Base-by-base conservation (phyloP, 768 basidiomycete genomes). In the Xerocomellus intermedius region DNA sequence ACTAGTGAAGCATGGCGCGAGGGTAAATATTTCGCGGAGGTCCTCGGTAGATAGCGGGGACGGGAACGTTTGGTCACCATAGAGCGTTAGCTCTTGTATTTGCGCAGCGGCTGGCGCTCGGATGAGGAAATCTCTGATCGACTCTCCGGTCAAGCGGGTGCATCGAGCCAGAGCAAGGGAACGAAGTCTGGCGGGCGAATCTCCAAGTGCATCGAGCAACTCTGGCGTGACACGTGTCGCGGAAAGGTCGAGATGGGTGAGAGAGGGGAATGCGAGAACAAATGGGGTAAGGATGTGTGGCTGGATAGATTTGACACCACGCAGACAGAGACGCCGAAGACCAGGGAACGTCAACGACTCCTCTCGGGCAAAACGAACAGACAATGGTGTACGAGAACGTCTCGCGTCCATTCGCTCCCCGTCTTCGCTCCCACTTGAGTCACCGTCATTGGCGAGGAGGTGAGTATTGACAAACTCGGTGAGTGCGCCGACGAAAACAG, bases 191-290 rank as follows among this genome's bases (percentile, higher is more conserved):
- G 92, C 73, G 28, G 86, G 85, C 4, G 89, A 88, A 26, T 78
- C 72, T 1, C 83, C 83, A 14, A 98, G 77, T 0, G 80, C 73
- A 28, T 77, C 71, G 9, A 98, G 83, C 9, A 97, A 81, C 32
- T 92, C 85, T 4, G 90, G 82, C 1, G 82, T 83, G 35, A 82
- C 80, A 7, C 90, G 87, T n/a, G 94, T 98, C 51, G 89, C 88
- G 3, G 94, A 95, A 26, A 97, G 81, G 69, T 97, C 93, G 64
- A 97, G 84, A 66, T 94, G 89, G 16, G 92, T 93, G 21, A 98
- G 84, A 41, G 82, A 82, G 1, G 93, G 91, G 74, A 92, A 93
- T 1, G 91, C 84, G 37, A 88, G 74, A 44, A 94, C 79, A 64
- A 95, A 91, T 0, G 85, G 79, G 17, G 80, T 79, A 44, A 95